phyloP scores from a whole-genome alignment of 1,284 basidiomycete genomes.

The Anthracocystis setariae region DNA sequence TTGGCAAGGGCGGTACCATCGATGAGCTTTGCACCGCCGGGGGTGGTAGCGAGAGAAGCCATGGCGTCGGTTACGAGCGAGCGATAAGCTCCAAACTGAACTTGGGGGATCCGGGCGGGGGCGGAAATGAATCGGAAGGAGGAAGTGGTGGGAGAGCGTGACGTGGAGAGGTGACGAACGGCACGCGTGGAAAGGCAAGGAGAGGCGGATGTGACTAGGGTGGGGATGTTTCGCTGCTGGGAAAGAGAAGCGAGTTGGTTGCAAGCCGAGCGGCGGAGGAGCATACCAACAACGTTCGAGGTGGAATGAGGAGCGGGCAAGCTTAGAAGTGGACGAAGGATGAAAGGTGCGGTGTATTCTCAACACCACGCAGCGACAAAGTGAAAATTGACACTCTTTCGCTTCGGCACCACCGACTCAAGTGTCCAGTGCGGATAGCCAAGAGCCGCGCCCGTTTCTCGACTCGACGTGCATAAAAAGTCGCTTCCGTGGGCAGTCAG shows the following conservation, averaged over 20 bases:
- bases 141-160: constrained; percentile 4
- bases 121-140: background rate
- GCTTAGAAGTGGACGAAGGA: constrained; percentile 3
- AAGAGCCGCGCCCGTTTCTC: background rate
- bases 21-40: constrained; percentile 73
- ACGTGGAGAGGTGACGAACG: constrained; percentile 12
- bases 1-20: constrained; percentile 89
- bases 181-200: background rate
- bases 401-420: background rate
- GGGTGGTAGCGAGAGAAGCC: constrained; percentile 47
- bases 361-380: background rate
- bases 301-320: background rate
- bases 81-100: constrained; percentile 8
- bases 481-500: background rate
- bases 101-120: background rate
- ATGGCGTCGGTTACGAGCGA: constrained; percentile 45
- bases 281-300: constrained; percentile 43
- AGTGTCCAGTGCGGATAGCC: background rate
- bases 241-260: constrained; percentile 41
- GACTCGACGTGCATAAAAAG: background rate
- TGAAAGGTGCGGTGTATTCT: background rate
- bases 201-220: constrained; percentile 8
- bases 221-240: constrained; percentile 36
- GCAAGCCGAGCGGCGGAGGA: constrained; percentile 46
- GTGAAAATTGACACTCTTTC: background rate